Conservation (phyloP, 108 stramenopile species). For the Licmophora abbreviata region DNA sequence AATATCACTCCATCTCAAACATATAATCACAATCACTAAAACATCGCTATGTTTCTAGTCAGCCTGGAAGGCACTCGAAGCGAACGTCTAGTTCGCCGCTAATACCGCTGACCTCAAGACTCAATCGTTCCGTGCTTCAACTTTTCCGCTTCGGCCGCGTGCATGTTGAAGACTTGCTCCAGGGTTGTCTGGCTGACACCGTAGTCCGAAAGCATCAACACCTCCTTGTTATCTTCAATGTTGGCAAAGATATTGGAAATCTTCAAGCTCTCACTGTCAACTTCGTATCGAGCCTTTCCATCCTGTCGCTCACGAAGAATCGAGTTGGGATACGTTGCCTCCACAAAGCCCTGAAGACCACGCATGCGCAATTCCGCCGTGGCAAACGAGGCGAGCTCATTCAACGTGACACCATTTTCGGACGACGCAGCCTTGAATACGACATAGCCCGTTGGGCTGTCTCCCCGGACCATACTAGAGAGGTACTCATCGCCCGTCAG, state of each 20-base stretch:
- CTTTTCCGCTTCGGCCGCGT: slow-evolving; percentile 63
- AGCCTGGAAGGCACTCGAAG: no score
- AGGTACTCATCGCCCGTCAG: slow-evolving; percentile 49
- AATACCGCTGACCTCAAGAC: no score
- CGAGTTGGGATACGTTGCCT: slow-evolving; percentile 30
- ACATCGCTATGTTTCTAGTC: no score
- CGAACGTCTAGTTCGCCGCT: no score
- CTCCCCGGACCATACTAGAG: slow-evolving; percentile 21
- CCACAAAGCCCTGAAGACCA: slow-evolving; percentile 37
- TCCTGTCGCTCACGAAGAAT: slow-evolving; percentile 75
- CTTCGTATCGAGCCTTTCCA: slow-evolving; percentile 63
- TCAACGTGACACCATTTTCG: slow-evolving; percentile 28
- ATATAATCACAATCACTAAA: no score
- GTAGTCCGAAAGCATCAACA: slow-evolving; percentile 55
- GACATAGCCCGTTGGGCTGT: slow-evolving; percentile 41
- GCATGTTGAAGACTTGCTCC: slow-evolving; percentile 59
- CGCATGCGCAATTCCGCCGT: slow-evolving; percentile 57
- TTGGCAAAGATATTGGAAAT: slow-evolving; percentile 58
- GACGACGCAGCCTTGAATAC: slow-evolving; percentile 56
- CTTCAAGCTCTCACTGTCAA: slow-evolving; percentile 48
- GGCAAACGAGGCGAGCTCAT: slow-evolving; percentile 54
- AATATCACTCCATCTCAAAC: no score
- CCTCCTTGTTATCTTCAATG: slow-evolving; percentile 61
- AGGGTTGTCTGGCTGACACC: slow-evolving; percentile 68
- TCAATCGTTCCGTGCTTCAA: slow-evolving; percentile 28